phyloP scores from a whole-genome alignment of 2,329 filamentous ascomycete genomes.

The Cladophialophora yegresii region DNA sequence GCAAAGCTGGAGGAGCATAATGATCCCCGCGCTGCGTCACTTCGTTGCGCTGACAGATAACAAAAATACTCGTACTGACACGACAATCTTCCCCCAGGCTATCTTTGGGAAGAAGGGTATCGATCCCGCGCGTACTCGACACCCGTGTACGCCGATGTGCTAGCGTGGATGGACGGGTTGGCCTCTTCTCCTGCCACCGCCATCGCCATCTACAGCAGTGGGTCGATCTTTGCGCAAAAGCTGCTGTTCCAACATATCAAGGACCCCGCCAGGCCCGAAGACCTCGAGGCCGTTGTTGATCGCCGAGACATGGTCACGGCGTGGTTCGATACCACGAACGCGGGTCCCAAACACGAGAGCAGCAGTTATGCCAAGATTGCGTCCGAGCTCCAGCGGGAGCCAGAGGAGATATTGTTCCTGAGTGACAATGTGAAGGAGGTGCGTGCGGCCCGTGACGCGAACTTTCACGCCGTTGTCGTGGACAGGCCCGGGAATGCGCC shows the following conservation, averaged over 20 bases:
- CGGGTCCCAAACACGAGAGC: slow-evolving; percentile 28
- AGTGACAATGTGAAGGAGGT: slow-evolving; percentile 34
- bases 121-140: slow-evolving; percentile 27
- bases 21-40: background rate
- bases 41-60: background rate
- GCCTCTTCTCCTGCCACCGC: background rate
- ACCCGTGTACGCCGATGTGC: slow-evolving; percentile 29
- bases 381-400: slow-evolving; percentile 14
- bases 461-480: slow-evolving; percentile 28
- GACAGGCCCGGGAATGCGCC: slow-evolving; percentile 31
- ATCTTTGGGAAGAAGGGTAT: slow-evolving; percentile 34
- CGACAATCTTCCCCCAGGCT: slow-evolving; percentile 14
- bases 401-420: slow-evolving; percentile 29
- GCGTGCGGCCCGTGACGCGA: slow-evolving; percentile 26
- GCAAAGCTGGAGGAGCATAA: background rate
- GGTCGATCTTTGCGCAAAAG: slow-evolving; percentile 34
- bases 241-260: slow-evolving; percentile 32
- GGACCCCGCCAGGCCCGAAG: slow-evolving; percentile 9
- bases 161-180: slow-evolving; percentile 21
- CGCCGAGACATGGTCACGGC: slow-evolving; percentile 12
- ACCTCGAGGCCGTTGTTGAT: slow-evolving; percentile 17
- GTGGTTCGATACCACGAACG: slow-evolving; percentile 35
- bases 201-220: slow-evolving; percentile 32
- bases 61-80: background rate
- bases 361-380: slow-evolving; percentile 31